Conservation (phyloP, 2,329 filamentous ascomycete genomes). For the Coleophoma crateriformis region DNA sequence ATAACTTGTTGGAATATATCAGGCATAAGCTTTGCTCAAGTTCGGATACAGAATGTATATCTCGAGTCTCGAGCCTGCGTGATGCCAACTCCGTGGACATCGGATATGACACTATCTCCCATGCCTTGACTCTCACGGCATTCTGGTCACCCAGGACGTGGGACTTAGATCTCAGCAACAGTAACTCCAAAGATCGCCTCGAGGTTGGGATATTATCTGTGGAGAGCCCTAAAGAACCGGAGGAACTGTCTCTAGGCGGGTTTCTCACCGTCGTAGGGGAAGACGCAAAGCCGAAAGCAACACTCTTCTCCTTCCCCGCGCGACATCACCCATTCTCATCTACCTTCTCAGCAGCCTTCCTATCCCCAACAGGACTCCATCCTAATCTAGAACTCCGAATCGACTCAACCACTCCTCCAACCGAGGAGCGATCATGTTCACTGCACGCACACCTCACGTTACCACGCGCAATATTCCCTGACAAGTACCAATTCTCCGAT, state of each 20-base stretch:
- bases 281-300: conserved; percentile 64
- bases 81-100: conserved; percentile 66
- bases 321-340: conserved; percentile 59
- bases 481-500: conserved; percentile 79
- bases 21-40: conserved; percentile 44
- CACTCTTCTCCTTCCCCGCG: conserved; percentile 78
- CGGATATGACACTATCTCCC: conserved; percentile 66
- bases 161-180: conserved; percentile 19
- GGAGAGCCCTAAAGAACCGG: conserved; percentile 57
- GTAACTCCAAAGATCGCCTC: conserved; percentile 44
- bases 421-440: conserved; percentile 55
- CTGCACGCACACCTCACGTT: conserved; percentile 79
- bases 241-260: conserved; percentile 75
- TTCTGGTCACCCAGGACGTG: conserved; percentile 47
- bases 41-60: conserved; percentile 41
- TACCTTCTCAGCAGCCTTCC: conserved; percentile 59
- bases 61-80: conserved; percentile 37
- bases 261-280: conserved; percentile 74
- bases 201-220: conserved; percentile 77
- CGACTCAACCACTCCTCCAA: conserved; percentile 42
- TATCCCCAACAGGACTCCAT: conserved; percentile 74
- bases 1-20: conserved; percentile 47
- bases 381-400: conserved; percentile 70
- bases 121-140: conserved; percentile 58
- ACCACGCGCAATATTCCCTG: conserved; percentile 75